phyloP scores from a whole-genome alignment of 106 monocot species.

The Dendrobium officinale region DNA sequence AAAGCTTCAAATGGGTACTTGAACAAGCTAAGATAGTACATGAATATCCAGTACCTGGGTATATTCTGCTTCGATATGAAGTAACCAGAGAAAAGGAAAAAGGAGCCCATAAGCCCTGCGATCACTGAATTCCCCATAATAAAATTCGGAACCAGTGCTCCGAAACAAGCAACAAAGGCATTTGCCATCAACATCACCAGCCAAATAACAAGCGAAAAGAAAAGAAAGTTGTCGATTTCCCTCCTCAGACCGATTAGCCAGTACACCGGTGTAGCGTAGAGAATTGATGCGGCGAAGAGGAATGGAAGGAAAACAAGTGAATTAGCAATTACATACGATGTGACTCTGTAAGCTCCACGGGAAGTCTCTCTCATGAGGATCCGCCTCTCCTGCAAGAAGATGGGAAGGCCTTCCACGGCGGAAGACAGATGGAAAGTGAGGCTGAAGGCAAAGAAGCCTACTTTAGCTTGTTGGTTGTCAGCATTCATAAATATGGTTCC shows the following conservation, averaged over 20 bases:
- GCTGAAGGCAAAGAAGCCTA: constrained; percentile 89
- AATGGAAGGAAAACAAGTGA: constrained; percentile 60
- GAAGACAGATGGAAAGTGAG: constrained; percentile 88
- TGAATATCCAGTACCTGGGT: constrained; percentile 88
- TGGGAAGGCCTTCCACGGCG: constrained; percentile 71
- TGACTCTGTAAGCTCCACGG: constrained; percentile 76
- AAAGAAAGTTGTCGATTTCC: constrained; percentile 49
- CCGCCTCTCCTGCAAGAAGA: constrained; percentile 72
- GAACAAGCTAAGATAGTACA: constrained; percentile 95
- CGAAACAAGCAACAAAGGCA: constrained; percentile 79
- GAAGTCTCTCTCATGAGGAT: constrained; percentile 67
- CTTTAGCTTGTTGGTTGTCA: constrained; percentile 33
- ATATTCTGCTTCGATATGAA: constrained; percentile 75
- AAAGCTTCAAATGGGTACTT: constrained; percentile 95
- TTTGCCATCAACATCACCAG: constrained; percentile 84
- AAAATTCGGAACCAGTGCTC: constrained; percentile 83
- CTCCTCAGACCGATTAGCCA: constrained; percentile 62
- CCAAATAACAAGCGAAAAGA: constrained; percentile 74
- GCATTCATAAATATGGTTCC: constrained; percentile 72
- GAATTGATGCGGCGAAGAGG: constrained; percentile 43
- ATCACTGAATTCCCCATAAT: constrained; percentile 87
- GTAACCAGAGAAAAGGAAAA: constrained; percentile 97
- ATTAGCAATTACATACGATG: constrained; percentile 74
- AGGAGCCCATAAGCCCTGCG: constrained; percentile 74
- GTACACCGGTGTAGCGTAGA: constrained; percentile 75